Evolutionary conservation across 2,329 filamentous ascomycete genomes (phyloP), one percentile per base, ranked within the genome.

Genomic region (Alternaria sp.): DNA sequence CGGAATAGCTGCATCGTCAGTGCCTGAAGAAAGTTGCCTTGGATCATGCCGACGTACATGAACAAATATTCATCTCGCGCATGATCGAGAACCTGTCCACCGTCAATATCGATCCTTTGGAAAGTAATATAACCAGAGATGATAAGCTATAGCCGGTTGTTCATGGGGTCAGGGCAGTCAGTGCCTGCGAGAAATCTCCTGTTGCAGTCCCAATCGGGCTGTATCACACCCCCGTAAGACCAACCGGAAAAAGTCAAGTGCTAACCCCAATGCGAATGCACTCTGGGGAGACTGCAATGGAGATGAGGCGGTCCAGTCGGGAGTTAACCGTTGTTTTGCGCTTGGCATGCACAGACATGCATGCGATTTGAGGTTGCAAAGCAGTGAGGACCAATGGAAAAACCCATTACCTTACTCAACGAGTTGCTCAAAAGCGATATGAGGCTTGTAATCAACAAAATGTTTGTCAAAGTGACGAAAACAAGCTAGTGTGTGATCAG

Each of bases 401-500:
- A 60, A 30, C 18, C 20, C 72, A 81, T 77, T 81, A 84, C 86
- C 82, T 85, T 87, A 71, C 82, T 84, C 60, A 94, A 90, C 75
- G 88, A 92, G 82, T 93, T 93, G 73, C 89, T 92, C 61, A 94
- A 84, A 82, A 94, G 89, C 84, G 90, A 90, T 41, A 92, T 94
- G 67, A 94, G 82, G 20, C 90, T 92, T 54, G 92, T 92, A 80
- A 93, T 91, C 30, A 96, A 85, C 8, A 96, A 84, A 71, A 95
- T 92, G 61, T 92, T 92, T 46, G 91, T 93, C 73, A 95, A 83
- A 23, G 87, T 91, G 66, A 95, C 87, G 79, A 95, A 95, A 53
- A 93, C 84, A 66, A 93, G 84, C 86, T 83, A 47, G 21, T 23
- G 43, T 45, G 18, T 44, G 14, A 65, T 80, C 70, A 80, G 78